phyloP scores from a whole-genome alignment of 1,284 basidiomycete genomes.

The Fomes fomentarius region DNA sequence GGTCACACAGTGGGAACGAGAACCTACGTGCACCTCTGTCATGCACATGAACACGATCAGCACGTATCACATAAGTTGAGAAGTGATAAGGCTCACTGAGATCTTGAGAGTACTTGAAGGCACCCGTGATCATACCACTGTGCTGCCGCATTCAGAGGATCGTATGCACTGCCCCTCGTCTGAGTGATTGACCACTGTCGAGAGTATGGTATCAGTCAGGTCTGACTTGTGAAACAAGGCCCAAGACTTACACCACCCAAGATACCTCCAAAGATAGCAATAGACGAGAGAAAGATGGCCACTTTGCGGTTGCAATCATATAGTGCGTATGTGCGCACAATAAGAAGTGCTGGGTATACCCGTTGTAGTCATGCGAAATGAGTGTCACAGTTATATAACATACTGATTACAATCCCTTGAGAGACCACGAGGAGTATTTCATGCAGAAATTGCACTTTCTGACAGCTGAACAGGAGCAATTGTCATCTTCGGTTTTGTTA shows the following conservation, averaged over 20 bases:
- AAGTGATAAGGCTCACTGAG: not conserved
- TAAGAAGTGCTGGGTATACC: no score
- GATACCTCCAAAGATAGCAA: not conserved
- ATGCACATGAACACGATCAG: not conserved
- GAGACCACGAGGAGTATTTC: no score
- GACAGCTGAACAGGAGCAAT: no score
- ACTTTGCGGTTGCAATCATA: slow-evolving; percentile 1
- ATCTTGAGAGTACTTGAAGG: not conserved
- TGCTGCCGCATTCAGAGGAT: not conserved
- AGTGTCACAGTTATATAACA: not conserved
- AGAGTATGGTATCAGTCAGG: no score
- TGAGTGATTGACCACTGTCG: not conserved
- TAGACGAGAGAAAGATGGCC: not conserved
- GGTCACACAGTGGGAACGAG: no score
- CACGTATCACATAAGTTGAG: not conserved
- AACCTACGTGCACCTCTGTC: not conserved
- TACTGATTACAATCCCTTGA: no score
- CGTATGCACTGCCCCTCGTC: not conserved
- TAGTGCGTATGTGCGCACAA: not conserved
- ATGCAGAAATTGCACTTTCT: no score
- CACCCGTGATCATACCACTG: not conserved
- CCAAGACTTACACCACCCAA: not conserved
- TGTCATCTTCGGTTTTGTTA: no score
- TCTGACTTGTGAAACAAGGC: no score
- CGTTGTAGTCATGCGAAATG: no score